Conservation (phyloP, 345 rosid species). For the Citropsis articulata region DNA sequence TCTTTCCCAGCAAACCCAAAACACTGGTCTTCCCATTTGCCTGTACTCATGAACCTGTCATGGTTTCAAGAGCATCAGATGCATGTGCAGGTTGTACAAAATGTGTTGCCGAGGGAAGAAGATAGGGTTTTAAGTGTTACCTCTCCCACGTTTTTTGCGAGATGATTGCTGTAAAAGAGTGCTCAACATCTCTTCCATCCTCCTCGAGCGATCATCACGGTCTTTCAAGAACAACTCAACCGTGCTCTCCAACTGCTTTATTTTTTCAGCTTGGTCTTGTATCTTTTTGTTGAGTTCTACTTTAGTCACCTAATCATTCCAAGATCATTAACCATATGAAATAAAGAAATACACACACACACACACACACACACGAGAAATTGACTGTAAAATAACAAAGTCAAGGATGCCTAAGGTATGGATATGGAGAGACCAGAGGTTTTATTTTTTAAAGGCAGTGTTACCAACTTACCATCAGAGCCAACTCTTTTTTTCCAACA, state of each 20-base stretch:
- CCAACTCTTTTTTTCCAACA: background rate
- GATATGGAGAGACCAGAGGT: background rate
- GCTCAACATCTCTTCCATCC: slow-evolving; percentile 14
- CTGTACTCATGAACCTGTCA: background rate
- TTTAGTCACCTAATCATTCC: slow-evolving; percentile 1
- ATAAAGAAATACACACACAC: too few species aligned
- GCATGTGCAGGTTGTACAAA: background rate
- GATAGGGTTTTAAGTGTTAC: background rate
- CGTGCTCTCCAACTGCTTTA: background rate
- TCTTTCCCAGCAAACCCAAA: too few species aligned
- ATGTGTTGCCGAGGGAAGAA: background rate
- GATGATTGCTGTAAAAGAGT: slow-evolving; percentile 7
- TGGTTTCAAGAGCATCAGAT: background rate
- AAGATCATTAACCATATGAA: background rate
- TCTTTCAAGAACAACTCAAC: background rate
- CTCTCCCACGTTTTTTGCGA: background rate
- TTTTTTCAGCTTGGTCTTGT: slow-evolving; percentile 7
- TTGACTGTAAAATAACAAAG: too few species aligned
- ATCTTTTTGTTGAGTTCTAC: slow-evolving; percentile 8
- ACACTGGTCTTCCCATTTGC: background rate
- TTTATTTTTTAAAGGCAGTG: background rate
- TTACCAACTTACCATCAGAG: slow-evolving; percentile 9
- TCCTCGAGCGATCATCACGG: background rate
- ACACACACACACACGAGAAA: too few species aligned
- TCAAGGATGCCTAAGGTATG: background rate